Conservation (phyloP, 352 stramenopile genomes). For the Phytopythium montanum region DNA sequence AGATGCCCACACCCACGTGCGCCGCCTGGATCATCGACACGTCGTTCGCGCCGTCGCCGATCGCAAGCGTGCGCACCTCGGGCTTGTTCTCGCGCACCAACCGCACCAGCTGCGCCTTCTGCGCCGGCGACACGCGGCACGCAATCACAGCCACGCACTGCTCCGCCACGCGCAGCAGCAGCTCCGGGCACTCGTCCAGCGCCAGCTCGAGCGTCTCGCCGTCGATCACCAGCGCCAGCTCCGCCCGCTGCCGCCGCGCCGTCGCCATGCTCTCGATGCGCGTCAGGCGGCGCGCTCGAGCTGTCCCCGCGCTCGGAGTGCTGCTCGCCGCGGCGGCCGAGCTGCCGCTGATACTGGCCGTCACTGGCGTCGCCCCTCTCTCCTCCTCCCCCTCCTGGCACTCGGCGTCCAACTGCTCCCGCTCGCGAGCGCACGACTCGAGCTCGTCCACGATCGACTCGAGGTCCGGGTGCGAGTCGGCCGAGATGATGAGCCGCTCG, state of each 20-base stretch:
- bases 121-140: conserved; percentile 90
- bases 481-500: conserved; percentile 81
- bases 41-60: conserved; percentile 95
- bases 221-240: conserved; percentile 74
- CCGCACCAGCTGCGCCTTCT: conserved; percentile 92
- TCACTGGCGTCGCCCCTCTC: neutral
- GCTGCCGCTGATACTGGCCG: conserved; percentile 6
- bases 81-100: conserved; percentile 90
- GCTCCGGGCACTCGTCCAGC: conserved; percentile 65
- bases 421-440: conserved; percentile 35
- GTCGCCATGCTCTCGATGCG: conserved; percentile 66
- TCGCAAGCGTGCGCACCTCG: conserved; percentile 81
- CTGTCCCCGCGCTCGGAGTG: conserved; percentile 9
- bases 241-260: conserved; percentile 30
- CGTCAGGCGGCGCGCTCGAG: conserved; percentile 37
- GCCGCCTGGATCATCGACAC: conserved; percentile 95
- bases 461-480: conserved; percentile 70
- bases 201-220: conserved; percentile 78
- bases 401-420: conserved; percentile 20
- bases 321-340: neutral
- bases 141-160: conserved; percentile 90
- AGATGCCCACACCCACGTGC: conserved; percentile 92
- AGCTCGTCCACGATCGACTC: conserved; percentile 58
- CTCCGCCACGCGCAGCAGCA: conserved; percentile 74
- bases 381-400: conserved; percentile 3